Percentiles rank a stretch among this genome's conserved stretches.
Conservation (phyloP, 805 yeast genomes). For the Teunomyces atbi region DNA sequence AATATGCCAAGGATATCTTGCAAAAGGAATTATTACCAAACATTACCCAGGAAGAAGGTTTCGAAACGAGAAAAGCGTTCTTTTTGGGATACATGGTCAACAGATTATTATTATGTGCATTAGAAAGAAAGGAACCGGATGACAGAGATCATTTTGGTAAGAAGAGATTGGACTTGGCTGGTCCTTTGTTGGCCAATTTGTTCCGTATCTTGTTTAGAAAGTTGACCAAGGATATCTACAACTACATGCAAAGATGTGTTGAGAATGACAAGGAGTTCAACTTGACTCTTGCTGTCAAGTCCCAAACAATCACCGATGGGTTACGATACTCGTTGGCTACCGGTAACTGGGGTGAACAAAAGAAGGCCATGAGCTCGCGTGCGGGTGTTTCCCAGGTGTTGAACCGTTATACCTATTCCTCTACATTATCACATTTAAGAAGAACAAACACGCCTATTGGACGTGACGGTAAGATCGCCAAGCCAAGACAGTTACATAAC, state of each 20-base stretch:
- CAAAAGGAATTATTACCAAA: conserved; percentile 97
- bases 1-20: conserved; percentile 93
- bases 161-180: conserved; percentile 97
- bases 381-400: conserved; percentile 99
- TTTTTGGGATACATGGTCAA: conserved; percentile 98
- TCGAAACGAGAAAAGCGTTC: conserved; percentile 93
- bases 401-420: conserved; percentile 95
- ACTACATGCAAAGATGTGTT: conserved; percentile 98
- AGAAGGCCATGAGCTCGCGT: conserved; percentile 97
- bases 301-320: conserved; percentile 96
- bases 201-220: conserved; percentile 93
- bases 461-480: conserved; percentile 97
- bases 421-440: conserved; percentile 97
- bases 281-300: conserved; percentile 92
- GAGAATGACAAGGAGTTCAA: conserved; percentile 97
- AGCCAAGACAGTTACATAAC: conserved; percentile 98
- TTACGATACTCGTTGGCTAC: conserved; percentile 96
- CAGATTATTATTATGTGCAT: conserved; percentile 88
- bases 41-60: conserved; percentile 96
- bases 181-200: conserved; percentile 92
- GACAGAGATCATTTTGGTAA: conserved; percentile 99
- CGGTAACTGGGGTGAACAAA: conserved; percentile 99
- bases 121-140: conserved; percentile 96
- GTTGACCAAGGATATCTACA: conserved; percentile 92
- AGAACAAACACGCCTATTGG: conserved; percentile 99